Percentiles rank a stretch among this genome's conserved stretches.
phyloP scores from a whole-genome alignment of 2,329 filamentous ascomycete genomes.

The Colletotrichum plurivorum region DNA sequence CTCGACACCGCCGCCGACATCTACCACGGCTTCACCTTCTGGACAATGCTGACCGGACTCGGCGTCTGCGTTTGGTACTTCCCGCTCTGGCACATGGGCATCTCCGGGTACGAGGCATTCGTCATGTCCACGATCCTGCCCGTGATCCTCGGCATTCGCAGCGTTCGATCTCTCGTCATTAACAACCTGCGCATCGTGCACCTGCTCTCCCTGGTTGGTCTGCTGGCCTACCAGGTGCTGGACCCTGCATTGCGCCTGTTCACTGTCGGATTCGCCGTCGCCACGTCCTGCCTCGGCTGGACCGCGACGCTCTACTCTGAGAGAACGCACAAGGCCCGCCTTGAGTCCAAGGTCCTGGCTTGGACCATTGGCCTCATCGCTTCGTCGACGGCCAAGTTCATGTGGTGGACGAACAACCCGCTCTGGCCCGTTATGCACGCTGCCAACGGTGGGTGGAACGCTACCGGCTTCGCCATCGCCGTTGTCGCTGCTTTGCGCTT shows the following conservation, averaged over 20 bases:
- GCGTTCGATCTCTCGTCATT: slow-evolving; percentile 77
- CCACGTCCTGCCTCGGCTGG: slow-evolving; percentile 87
- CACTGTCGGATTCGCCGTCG: slow-evolving; percentile 84
- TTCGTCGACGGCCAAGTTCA: slow-evolving; percentile 92
- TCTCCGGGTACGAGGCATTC: slow-evolving; percentile 93
- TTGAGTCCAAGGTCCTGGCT: slow-evolving; percentile 86
- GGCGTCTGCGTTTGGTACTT: slow-evolving; percentile 97
- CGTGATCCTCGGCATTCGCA: slow-evolving; percentile 79
- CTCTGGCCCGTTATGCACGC: slow-evolving; percentile 96
- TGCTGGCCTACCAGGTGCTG: slow-evolving; percentile 83
- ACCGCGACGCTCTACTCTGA: slow-evolving; percentile 85
- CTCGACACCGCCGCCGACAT: slow-evolving; percentile 89
- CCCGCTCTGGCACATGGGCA: slow-evolving; percentile 98
- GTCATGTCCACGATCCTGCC: slow-evolving; percentile 90
- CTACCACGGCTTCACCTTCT: slow-evolving; percentile 96
- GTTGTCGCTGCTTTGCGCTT: slow-evolving; percentile 82
- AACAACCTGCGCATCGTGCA: slow-evolving; percentile 80
- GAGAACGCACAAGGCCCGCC: slow-evolving; percentile 77
- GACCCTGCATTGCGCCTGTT: slow-evolving; percentile 84
- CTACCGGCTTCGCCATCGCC: slow-evolving; percentile 82
- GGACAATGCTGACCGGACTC: slow-evolving; percentile 92
- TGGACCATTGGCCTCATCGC: slow-evolving; percentile 86
- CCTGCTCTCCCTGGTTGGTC: slow-evolving; percentile 81
- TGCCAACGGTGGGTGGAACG: slow-evolving; percentile 93
- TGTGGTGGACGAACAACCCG: slow-evolving; percentile 94